Base-by-base conservation (phyloP, 2,329 filamentous ascomycete genomes). In the Colletotrichum salicis region DNA sequence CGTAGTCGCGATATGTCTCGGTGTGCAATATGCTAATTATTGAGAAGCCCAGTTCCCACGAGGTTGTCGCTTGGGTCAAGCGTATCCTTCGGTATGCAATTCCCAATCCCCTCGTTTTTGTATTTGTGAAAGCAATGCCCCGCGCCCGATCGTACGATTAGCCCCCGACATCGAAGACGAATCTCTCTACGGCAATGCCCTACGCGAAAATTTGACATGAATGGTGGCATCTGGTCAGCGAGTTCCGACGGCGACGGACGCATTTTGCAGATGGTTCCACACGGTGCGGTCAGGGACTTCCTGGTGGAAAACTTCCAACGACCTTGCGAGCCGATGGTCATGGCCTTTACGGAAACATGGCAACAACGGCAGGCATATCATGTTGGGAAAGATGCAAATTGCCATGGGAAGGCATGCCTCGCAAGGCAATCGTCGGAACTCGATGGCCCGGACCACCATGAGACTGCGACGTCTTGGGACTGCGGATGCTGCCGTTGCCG, bases 31-130 rank as follows among this genome's bases (percentile, higher is more conserved):
- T 69, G 19, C 60, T 74, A 51, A 74, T 54, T 35, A 15, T 29
- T 29, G 48, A 12, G 31, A 48, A 74, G 73, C 73, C 73, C 64
- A 66, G 60, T 76, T 96, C 93, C 80, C 96, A 99, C 89, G 96
- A 99, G 88, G 96, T 99, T 76, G 96, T 99, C 80, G 96, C 96
- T 76, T 99, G 96, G 96, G 93, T 98, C 78, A 99, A 99, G 92
- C 92, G 96, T 78, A 98, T 98, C 79, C 89, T 99, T 68, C 92
- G 93, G 93, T 95, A 90, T 75, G 84, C 70, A 72, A 29, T 29
- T 54, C 13, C 61, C 58, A 19, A 19, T 54, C 58, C 54, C 45
- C 51, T 19, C 61, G 45, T 24, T 48, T 55, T 41, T 22, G 15
- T 29, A 22, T 52, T 59, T 24, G 27, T n/a, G 41, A 19, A 51